Evolutionary conservation across 2,329 filamentous ascomycete genomes (phyloP), one percentile per base, ranked within the genome.

Genomic region (Fusarium brevicatenulatum): DNA sequence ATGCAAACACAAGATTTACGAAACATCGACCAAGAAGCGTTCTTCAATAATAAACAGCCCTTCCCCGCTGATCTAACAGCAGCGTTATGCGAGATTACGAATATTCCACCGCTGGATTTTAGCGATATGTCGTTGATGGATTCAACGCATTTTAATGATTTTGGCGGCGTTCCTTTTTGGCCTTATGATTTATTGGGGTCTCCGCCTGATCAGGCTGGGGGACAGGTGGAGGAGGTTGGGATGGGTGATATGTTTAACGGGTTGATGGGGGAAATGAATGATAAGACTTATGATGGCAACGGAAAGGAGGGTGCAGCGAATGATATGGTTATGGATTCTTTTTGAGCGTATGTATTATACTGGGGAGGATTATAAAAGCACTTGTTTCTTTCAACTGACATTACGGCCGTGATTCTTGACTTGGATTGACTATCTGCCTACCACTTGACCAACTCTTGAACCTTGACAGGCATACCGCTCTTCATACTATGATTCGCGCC

Each of bases 401-500:
- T 3, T 2, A 10, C 15, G 4, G 15, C 12, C 4, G 11, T 54
- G 15, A 40, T 42, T 13, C 3, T n/a, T 40, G 11, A 21, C 19
- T 47, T 21, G 6, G 7, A 7, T 10, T 53, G 2, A 19, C 18
- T 30, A 30, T 32, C 7, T 56, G 8, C 3, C 46, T 63, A 76
- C 74, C 74, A 76, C 15, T 58, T 63, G 0, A 76, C 70, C 50
- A 76, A 56, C 0, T 77, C 73, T 21, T 76, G 74, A 11, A 76
- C 72, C 53, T 75, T 76, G 7, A 76, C 37, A 2, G 74, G 74
- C 74, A 76, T 47, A 0, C 74, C 74, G 12, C 61, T 66, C 52
- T 68, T 72, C 74, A 91, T 88, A 2, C 87, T 89, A 66, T 81
- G 82, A 65, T 91, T 91, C 1, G 88, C 88, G 2, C 87, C 88